Base-by-base conservation (phyloP, 1,284 basidiomycete genomes). In the Austroboletus niveus region DNA sequence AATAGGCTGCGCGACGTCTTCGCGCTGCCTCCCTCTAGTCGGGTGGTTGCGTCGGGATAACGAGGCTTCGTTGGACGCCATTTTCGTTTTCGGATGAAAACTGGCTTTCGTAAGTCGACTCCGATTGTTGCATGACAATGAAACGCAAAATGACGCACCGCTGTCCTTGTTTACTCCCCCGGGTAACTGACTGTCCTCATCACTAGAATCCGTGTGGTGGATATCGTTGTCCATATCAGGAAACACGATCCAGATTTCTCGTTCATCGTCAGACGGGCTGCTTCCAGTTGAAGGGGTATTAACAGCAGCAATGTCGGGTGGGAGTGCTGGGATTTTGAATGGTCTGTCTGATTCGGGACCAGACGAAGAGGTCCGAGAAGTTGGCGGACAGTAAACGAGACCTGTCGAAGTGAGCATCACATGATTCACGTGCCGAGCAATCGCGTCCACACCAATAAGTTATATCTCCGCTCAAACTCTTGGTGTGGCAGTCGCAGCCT, bases 1-100 rank as follows among this genome's bases (percentile, higher is more conserved):
- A 35, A 12, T 58, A 67, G 29, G 49, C 57, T 8, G 66, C 62
- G 20, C 71, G 67, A 12, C 76, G 70, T 69, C 79, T 82, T 43
- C 84, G 76, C 11, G 89, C 89, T 9, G 85, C 70, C 51, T 85
- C 85, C 42, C 90, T 76, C 94, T 94, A 98, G 66, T 97, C 94
- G 34, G 82, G 80, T 57, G 92, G 77, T 40, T 89, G 74, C 0
- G 91, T 75, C 5, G 92, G 85, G 45, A 98, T 97, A 31, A 95
- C 82, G 11, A 96, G 79, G 75, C 80, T 42, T 85, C 66, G 36
- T 52, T 65, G 0, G 30, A 14, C 4, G 0, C 22, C 55, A 76
- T 78, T 49, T 72, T 75, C 45, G 67, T 76, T 53, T 77, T 72
- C 55, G 76, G 70, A 48, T 60, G 69, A 24, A 75, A 60, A 54